These are phyloP conservation scores for Kingdonia uniflora DNA, from an alignment of 164 flowering plant species.

Conservation along the genomic window DNA sequence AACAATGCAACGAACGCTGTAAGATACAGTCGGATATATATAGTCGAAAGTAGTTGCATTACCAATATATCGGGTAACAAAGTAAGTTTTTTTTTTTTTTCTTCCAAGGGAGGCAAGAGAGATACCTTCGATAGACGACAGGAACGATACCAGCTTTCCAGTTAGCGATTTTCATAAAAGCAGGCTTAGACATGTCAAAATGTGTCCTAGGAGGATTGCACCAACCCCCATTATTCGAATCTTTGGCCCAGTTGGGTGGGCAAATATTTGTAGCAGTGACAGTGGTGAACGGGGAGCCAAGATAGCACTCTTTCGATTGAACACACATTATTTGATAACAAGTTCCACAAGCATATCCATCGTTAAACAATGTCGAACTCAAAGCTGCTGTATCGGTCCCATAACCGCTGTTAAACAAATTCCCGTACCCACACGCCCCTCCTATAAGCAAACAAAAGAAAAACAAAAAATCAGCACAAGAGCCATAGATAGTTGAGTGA, in stretches of 20 bases:
- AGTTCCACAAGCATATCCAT: slow-evolving; percentile 70
- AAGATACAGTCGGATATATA: no score
- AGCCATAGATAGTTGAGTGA: no score
- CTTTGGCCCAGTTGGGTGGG: slow-evolving; percentile 73
- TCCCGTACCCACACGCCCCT: slow-evolving; percentile 97
- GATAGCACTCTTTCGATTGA: slow-evolving; percentile 29
- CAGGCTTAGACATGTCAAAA: slow-evolving; percentile 89
- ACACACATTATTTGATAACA: slow-evolving; percentile 66
- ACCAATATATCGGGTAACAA: no score
- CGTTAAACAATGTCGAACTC: slow-evolving; percentile 67
- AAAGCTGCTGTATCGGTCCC: slow-evolving; percentile 73
- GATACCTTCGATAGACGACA: slow-evolving; percentile 56
- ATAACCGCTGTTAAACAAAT: slow-evolving; percentile 51
- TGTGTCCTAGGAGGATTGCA: slow-evolving; percentile 87
- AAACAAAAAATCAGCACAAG: not conserved
- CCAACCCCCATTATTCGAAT: slow-evolving; percentile 79
- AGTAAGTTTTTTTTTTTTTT: no score
- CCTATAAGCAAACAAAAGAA: slow-evolving; percentile 27
- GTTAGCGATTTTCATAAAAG: slow-evolving; percentile 53
- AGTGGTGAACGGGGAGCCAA: slow-evolving; percentile 28
- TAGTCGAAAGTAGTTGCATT: no score
- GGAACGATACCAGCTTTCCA: slow-evolving; percentile 43
- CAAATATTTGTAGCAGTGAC: slow-evolving; percentile 84
- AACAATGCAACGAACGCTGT: no score
- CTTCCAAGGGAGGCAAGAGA: no score